Conservation (phyloP, 306 rosid genomes). For the Sphenostylis stenocarpa region DNA sequence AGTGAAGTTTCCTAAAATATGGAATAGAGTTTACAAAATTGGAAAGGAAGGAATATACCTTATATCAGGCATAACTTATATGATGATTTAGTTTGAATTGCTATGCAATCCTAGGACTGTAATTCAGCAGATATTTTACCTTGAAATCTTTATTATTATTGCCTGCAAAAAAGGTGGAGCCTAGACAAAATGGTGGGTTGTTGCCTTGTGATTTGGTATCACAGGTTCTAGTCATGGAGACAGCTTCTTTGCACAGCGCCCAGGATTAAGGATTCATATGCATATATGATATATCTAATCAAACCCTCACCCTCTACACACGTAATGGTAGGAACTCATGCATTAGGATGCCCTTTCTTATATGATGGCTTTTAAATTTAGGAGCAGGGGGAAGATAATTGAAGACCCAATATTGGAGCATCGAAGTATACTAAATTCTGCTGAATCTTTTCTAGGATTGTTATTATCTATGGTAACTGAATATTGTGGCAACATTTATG, state of each 20-base stretch:
- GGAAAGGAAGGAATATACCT: neutral
- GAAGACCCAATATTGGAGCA: neutral
- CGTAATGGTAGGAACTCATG: neutral
- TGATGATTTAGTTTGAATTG: neutral
- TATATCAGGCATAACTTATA: neutral
- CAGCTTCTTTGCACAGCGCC: neutral
- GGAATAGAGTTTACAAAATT: neutral
- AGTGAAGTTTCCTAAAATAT: neutral
- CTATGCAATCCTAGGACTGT: neutral
- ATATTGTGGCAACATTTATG: neutral
- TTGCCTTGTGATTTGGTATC: slow-evolving; percentile 1
- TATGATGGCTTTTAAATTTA: neutral
- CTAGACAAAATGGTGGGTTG: neutral
- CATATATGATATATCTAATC: neutral
- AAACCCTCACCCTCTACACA: neutral
- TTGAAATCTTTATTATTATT: neutral
- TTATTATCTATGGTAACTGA: neutral
- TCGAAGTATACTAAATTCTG: neutral
- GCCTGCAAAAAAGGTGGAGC: neutral
- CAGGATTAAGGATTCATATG: neutral
- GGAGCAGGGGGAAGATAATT: neutral
- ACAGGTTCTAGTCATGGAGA: neutral
- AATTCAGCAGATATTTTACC: neutral
- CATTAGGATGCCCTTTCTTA: neutral
- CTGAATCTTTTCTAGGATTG: slow-evolving; percentile 3